These are phyloP conservation scores for Elongisporangium anandrum DNA, from an alignment of 352 stramenopile species.

Conservation along the genomic window DNA sequence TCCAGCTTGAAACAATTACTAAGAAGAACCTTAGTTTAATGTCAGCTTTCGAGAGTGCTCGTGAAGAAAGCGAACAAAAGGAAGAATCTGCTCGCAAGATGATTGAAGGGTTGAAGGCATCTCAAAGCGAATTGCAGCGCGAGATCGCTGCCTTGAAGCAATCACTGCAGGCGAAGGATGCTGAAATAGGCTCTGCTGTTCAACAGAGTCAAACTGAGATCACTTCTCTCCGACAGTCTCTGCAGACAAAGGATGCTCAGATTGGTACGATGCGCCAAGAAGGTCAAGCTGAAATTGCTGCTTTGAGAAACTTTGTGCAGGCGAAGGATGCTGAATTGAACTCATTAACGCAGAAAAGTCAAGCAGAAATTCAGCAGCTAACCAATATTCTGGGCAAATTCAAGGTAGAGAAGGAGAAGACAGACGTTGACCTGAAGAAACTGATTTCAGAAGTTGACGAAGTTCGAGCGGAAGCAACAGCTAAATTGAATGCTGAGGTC, in stretches of 20 bases:
- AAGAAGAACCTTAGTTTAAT: conserved; percentile 60
- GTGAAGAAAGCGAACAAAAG: conserved; percentile 47
- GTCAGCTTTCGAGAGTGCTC: conserved; percentile 38
- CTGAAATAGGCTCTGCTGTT: conserved; percentile 20
- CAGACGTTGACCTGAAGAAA: conserved; percentile 1
- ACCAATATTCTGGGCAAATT: background rate
- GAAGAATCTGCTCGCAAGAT: conserved; percentile 22
- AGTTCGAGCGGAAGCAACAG: background rate
- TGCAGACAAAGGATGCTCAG: conserved; percentile 35
- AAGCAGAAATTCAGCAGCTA: background rate
- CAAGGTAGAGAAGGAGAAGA: conserved; percentile 2
- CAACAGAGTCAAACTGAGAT: conserved; percentile 27
- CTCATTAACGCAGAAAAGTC: background rate
- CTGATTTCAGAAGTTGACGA: background rate
- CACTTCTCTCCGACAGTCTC: conserved; percentile 9
- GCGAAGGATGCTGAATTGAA: conserved; percentile 32
- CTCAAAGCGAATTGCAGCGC: conserved; percentile 27
- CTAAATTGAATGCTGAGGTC: conserved; percentile 8
- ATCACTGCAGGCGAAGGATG: conserved; percentile 28
- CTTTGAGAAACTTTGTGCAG: conserved; percentile 12
- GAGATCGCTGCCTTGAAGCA: conserved; percentile 26
- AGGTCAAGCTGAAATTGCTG: conserved; percentile 19
- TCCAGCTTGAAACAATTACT: conserved; percentile 52
- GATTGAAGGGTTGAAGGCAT: conserved; percentile 30
- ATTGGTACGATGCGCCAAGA: conserved; percentile 21